Percentiles rank a stretch among this genome's conserved stretches.
phyloP scores from a whole-genome alignment of 495 filamentous ascomycete genomes.

The Xylaria sp. region DNA sequence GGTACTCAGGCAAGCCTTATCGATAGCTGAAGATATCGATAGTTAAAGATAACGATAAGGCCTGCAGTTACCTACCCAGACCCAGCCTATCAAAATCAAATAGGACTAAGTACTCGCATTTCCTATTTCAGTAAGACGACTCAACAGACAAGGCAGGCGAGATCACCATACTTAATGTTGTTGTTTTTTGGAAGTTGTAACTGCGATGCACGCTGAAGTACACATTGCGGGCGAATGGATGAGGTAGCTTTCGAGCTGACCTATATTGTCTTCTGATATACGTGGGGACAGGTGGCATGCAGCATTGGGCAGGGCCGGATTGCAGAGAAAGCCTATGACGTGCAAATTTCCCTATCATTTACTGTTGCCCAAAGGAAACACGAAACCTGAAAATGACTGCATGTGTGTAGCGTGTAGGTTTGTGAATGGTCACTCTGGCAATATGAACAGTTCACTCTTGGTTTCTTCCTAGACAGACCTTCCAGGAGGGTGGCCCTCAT shows the following conservation, averaged over 20 bases:
- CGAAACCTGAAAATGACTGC: constrained; percentile 16
- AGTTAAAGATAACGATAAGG: background rate
- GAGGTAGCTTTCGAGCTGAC: constrained; percentile 3
- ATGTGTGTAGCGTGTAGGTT: constrained; percentile 28
- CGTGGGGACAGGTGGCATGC: constrained; percentile 26
- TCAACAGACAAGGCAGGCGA: background rate
- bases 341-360: constrained; percentile 4
- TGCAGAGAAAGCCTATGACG: constrained; percentile 19
- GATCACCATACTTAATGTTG: background rate
- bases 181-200: background rate
- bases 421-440: constrained; percentile 24
- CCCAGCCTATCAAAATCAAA: background rate
- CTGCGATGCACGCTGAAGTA: constrained; percentile 11
- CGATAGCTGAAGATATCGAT: too few relatives aligned
- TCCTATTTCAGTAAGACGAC: constrained; percentile 20
- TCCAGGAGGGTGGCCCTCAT: constrained; percentile 1
- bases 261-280: background rate
- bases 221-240: constrained; percentile 13
- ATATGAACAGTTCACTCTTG: background rate
- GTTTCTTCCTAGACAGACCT: background rate
- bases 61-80: background rate
- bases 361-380: constrained; percentile 17
- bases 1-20: too few relatives aligned
- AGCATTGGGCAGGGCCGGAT: constrained; percentile 22
- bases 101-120: constrained; percentile 3